Percentiles rank a stretch among this genome's conserved stretches.
Conservation (phyloP, 495 filamentous ascomycete genomes). For the Neurospora sp. region DNA sequence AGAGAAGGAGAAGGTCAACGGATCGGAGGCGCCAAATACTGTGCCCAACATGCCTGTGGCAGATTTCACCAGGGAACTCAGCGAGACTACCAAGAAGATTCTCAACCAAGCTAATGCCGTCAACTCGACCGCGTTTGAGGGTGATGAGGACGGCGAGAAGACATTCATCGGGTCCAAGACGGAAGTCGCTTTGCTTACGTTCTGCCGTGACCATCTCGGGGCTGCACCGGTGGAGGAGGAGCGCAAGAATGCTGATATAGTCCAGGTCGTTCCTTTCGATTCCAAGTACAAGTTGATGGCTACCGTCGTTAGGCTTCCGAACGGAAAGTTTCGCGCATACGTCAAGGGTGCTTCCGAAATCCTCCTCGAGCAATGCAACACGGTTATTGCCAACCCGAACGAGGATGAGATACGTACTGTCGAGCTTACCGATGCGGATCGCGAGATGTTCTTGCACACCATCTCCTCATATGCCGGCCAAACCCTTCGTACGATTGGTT, state of each 20-base stretch:
- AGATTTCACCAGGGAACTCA: constrained; percentile 39
- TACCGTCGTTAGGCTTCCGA: constrained; percentile 52
- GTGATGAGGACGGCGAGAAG: constrained; percentile 62
- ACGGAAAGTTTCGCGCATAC: constrained; percentile 58
- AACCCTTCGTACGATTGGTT: constrained; percentile 78
- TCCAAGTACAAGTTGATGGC: constrained; percentile 85
- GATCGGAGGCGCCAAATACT: constrained; percentile 2
- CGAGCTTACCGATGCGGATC: constrained; percentile 46
- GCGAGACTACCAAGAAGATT: constrained; percentile 47
- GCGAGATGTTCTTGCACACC: constrained; percentile 47
- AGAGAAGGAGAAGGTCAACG: constrained; percentile 2
- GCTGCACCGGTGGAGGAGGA: constrained; percentile 61
- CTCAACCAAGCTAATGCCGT: constrained; percentile 66
- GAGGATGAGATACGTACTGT: constrained; percentile 40
- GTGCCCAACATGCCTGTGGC: constrained; percentile 23
- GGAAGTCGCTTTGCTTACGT: constrained; percentile 69
- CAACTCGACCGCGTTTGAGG: constrained; percentile 87
- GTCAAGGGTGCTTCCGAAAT: constrained; percentile 88
- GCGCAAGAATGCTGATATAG: constrained; percentile 57
- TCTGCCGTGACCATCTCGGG: constrained; percentile 63
- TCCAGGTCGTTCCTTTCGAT: constrained; percentile 77
- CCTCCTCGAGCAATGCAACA: constrained; percentile 58
- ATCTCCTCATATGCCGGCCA: constrained; percentile 72
- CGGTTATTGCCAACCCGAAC: constrained; percentile 58
- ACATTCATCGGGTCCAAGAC: constrained; percentile 85